These are phyloP conservation scores for Acanthamoeba lenticulata DNA, from an alignment of 208 protist genomes.

Conservation along the genomic window DNA sequence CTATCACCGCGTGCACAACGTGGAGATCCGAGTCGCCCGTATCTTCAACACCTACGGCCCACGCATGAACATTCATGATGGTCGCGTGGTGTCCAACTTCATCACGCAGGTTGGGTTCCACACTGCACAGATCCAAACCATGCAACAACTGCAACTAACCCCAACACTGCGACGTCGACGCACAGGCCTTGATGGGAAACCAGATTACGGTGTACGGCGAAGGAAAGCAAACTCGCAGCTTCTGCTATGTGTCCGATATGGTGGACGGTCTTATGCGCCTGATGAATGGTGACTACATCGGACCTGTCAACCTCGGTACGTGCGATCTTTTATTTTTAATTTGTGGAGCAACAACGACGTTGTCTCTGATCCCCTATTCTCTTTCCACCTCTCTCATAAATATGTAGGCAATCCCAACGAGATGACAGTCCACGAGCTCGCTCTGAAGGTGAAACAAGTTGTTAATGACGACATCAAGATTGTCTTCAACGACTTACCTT, in stretches of 20 bases:
- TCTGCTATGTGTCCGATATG: conserved; percentile 90
- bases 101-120: conserved; percentile 74
- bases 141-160: background rate
- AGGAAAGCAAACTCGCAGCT: conserved; percentile 92
- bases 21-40: conserved; percentile 91
- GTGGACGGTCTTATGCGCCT: conserved; percentile 75
- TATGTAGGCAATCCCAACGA: conserved; percentile 24
- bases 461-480: background rate
- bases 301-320: conserved; percentile 38
- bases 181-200: conserved; percentile 46
- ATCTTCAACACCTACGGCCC: conserved; percentile 97
- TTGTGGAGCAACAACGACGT: background rate
- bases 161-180: background rate
- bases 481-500: background rate
- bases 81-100: conserved; percentile 95
- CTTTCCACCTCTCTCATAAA: background rate
- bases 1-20: conserved; percentile 80
- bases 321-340: background rate
- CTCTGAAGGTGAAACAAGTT: background rate
- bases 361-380: background rate
- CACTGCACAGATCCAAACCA: background rate
- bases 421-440: conserved; percentile 20
- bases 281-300: conserved; percentile 39
- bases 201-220: conserved; percentile 93
- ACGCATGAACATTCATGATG: conserved; percentile 94